phyloP scores from a whole-genome alignment of 306 rosid species.

The Dalbergia oliveri region DNA sequence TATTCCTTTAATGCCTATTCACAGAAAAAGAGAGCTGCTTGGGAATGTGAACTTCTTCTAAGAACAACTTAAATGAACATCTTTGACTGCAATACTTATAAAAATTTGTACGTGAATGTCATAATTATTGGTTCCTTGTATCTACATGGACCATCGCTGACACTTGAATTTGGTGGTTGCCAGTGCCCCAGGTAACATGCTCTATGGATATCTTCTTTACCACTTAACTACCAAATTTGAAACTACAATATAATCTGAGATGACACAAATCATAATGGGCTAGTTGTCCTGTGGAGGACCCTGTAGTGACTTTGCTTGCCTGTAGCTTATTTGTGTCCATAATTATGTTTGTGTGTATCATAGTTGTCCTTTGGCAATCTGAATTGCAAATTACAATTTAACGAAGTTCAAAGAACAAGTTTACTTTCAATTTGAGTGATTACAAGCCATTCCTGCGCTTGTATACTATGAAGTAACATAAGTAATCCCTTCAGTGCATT shows the following conservation, averaged over 20 bases:
- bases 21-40: no score
- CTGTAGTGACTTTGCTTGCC: not conserved
- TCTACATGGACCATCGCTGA: conserved; percentile 4
- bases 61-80: not conserved
- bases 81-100: not conserved
- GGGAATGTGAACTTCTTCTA: no score
- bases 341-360: not conserved
- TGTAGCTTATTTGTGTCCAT: conserved; percentile 20
- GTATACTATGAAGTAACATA: not conserved
- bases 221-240: not conserved
- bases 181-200: conserved; percentile 13
- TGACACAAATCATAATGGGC: not conserved
- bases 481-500: conserved; percentile 17
- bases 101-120: conserved; percentile 15
- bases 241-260: conserved; percentile 6
- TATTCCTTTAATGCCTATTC: no score
- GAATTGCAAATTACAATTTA: not conserved
- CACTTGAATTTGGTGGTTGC: conserved; percentile 12
- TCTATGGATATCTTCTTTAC: not conserved
- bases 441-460: not conserved
- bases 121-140: conserved; percentile 13
- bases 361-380: not conserved
- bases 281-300: conserved; percentile 1
- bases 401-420: not conserved
- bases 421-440: conserved; percentile 14